Evolutionary conservation across 768 basidiomycete species (phyloP).

Genomic region (Kwoniella pini): DNA sequence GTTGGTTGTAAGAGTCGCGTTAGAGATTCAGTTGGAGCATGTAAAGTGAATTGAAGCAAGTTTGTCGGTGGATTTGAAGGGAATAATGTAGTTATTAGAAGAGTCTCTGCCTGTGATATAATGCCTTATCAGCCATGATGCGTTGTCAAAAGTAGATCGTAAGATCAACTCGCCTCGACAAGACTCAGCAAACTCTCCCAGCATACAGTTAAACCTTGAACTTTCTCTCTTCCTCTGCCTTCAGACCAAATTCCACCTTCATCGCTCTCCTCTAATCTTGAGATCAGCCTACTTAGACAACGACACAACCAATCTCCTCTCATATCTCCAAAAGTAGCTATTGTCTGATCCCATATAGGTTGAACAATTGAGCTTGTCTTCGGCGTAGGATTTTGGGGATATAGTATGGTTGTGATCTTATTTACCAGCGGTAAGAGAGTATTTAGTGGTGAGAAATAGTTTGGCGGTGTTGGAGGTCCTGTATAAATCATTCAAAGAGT

Average conservation of each 20-base stretch:
- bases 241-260: constrained; percentile 47
- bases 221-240: constrained; percentile 39
- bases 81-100: constrained; percentile 45
- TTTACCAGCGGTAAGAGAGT: constrained; percentile 32
- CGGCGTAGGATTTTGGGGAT: constrained; percentile 15
- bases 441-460: constrained; percentile 38
- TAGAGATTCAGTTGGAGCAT: constrained; percentile 17
- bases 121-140: neutral
- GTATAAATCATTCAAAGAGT: neutral
- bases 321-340: constrained; percentile 22
- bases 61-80: constrained; percentile 27
- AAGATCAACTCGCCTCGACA: constrained; percentile 40
- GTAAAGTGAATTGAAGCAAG: constrained; percentile 28
- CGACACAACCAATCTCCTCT: constrained; percentile 40
- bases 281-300: constrained; percentile 32
- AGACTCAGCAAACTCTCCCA: constrained; percentile 45
- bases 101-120: constrained; percentile 53
- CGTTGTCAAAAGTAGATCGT: neutral
- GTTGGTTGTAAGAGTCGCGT: constrained; percentile 28
- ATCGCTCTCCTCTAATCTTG: constrained; percentile 41
- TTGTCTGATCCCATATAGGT: constrained; percentile 24
- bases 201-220: constrained; percentile 26
- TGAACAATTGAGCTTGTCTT: constrained; percentile 26
- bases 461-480: constrained; percentile 48
- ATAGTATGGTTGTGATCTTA: constrained; percentile 16